Base-by-base conservation (phyloP, 2,329 filamentous ascomycete genomes). In the Penicillium italicum region DNA sequence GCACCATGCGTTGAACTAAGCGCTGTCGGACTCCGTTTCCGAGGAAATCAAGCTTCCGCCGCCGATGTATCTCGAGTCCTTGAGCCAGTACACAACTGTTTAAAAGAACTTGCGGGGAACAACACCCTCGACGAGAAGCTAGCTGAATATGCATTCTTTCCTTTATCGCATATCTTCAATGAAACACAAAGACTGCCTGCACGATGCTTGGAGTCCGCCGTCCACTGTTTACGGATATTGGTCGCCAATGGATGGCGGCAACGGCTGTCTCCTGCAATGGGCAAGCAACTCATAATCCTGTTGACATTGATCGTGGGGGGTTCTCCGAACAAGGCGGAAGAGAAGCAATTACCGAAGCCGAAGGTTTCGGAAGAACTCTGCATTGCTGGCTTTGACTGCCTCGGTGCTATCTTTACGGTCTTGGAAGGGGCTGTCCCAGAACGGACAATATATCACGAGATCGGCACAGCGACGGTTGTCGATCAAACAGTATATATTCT, bases 121-220 rank as follows among this genome's bases (percentile, higher is more conserved):
- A 66, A 73, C 60, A 64, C 69, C 1, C 70, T 97, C 18, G 90
- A 97, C 70, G 82, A 86, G 50, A 93, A 91, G 70, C 77, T 97
- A 18, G 91, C 92, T 14, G 92, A 97, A 76, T 99, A 97, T 78
- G 83, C 89, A 67, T 97, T 97, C 78, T 96, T 97, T 60, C 94
- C 94, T 0, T 78, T 99, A 0, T 91, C 90, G 0, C 88, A 94
- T 64, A 85, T 97, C 37, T 87, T 99, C 65, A 87, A 90, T 56
- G 82, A 86, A 59, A 87, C 90, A 62, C 84, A 88, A 59, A 80
- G 82, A 45, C 84, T 92, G 51, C 86, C 92, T 0, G 82, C 89
- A 44, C 82, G 82, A 50, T 74, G 72, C 38, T 76, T 94, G 8
- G 94, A 99, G 70, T 74, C 89, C 41, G 86, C 88, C 30, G 79